Evolutionary conservation across 345 rosid genomes (phyloP).

Genomic region (Garcia nutans): DNA sequence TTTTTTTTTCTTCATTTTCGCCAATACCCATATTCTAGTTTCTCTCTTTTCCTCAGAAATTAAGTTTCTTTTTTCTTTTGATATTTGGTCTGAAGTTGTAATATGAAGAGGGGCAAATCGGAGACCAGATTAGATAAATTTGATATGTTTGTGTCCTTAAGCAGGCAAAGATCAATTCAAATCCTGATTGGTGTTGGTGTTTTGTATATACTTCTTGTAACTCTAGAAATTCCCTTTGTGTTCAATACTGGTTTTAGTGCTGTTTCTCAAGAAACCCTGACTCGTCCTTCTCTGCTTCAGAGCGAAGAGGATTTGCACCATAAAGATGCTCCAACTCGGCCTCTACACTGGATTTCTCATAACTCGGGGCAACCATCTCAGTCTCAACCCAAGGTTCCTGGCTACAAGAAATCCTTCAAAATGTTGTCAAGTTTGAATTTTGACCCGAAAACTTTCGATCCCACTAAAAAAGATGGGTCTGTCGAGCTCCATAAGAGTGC

Average conservation of each 20-base stretch:
- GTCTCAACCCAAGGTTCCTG: slow-evolving; percentile 1
- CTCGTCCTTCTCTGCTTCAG: slow-evolving; percentile 48
- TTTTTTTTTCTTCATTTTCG: not conserved
- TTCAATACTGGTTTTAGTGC: slow-evolving; percentile 51
- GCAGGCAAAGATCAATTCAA: slow-evolving; percentile 70
- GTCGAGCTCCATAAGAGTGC: slow-evolving; percentile 78
- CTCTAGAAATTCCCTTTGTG: slow-evolving; percentile 77
- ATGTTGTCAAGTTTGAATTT: slow-evolving; percentile 59
- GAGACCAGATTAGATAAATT: slow-evolving; percentile 41
- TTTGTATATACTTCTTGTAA: slow-evolving; percentile 56
- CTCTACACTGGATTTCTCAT: slow-evolving; percentile 44
- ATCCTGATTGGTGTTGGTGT: slow-evolving; percentile 52
- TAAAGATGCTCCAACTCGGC: slow-evolving; percentile 55
- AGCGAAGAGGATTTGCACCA: slow-evolving; percentile 46
- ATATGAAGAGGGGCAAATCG: slow-evolving; percentile 60
- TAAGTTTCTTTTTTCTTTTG: not conserved
- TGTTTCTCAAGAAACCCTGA: slow-evolving; percentile 43
- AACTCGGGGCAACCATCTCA: slow-evolving; percentile 35
- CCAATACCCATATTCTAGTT: not conserved
- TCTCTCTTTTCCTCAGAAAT: not conserved
- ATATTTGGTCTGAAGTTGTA: not conserved
- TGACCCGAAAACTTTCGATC: slow-evolving; percentile 52
- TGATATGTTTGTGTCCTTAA: slow-evolving; percentile 43
- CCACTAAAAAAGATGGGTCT: slow-evolving; percentile 53
- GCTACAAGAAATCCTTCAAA: slow-evolving; percentile 12